Base-by-base conservation (phyloP, 495 filamentous ascomycete species). In the Pseudevernia furfuracea region DNA sequence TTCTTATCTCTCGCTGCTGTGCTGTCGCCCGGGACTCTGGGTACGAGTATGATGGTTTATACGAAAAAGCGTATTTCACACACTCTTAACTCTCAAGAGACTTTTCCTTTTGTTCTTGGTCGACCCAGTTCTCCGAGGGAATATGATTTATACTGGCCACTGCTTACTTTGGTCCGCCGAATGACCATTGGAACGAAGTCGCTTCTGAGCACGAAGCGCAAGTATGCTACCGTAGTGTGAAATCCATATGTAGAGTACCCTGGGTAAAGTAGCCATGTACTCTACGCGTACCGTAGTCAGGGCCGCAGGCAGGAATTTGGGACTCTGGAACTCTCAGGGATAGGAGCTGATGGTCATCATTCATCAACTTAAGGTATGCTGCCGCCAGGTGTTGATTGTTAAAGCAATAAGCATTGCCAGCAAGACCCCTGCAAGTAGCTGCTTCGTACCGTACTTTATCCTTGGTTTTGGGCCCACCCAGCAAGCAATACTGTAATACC, bases 371-470 rank as follows among this genome's bases (percentile, higher is more conserved):
- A n/a, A 55, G 15, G 52, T 30, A 55, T 55, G 52, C 28, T 58
- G 61, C 53, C 43, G 52, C 37, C 37, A 44, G 4, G 38, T 56
- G 39, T 34, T 4, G 8, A 52, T n/a, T 15, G 25, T 52, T 52
- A 56, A 37, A 8, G 34, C 8, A 36, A 34, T n/a, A n/a, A 37
- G 46, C 55, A 44, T 28, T 63, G 61, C 61, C 61, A 63, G 61
- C 61, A 34, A 58, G 61, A 63, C 53, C 61, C 61, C 61, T 63
- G 61, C 58, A 60, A 46, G 52, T 55, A 17, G 30, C 28, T 34
- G 28, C 28, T 55, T 55, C 49, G 25, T 21, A 53, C 28, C n/a
- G 10, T 49, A 25, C 46, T 49, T 32, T 30, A 32, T 55, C 52
- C 52, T 3, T 32, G 28, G 28, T 34, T 19, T 55, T 7, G 52